phyloP scores from a whole-genome alignment of 495 filamentous ascomycete species.

The Neurospora discreta region DNA sequence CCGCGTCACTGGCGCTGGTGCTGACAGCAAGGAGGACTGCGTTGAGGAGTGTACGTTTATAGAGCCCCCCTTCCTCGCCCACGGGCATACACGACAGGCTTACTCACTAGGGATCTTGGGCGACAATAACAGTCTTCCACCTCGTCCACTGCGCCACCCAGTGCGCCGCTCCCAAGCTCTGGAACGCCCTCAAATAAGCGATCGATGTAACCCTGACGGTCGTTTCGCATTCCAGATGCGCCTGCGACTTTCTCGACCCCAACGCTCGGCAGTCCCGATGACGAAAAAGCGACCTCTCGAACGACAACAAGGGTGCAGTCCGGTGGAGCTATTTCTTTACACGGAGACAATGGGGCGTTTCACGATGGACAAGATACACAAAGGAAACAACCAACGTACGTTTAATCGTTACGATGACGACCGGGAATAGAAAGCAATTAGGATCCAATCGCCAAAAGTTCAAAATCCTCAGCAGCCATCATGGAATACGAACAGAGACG shows the following conservation, averaged over 20 bases:
- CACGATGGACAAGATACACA: neutral
- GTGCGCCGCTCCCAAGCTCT: constrained; percentile 95
- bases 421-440: neutral
- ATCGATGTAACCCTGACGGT: neutral
- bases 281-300: constrained; percentile 1
- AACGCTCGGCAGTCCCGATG: constrained; percentile 7
- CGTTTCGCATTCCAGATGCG: neutral
- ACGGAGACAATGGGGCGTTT: neutral
- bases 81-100: neutral
- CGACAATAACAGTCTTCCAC: constrained; percentile 73
- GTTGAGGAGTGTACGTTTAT: constrained; percentile 90
- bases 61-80: neutral
- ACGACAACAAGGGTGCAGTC: neutral
- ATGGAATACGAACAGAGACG: neutral
- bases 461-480: neutral
- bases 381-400: neutral
- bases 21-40: constrained; percentile 64
- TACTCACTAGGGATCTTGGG: constrained; percentile 8
- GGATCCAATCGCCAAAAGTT: neutral
- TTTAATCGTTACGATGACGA: neutral
- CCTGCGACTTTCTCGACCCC: neutral
- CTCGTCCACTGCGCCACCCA: constrained; percentile 82
- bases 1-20: constrained; percentile 59
- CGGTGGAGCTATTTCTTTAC: neutral
- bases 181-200: constrained; percentile 73